Percentiles rank a stretch among this genome's conserved stretches.
These are phyloP conservation scores for Rhodotorula sp. DNA, from an alignment of 1,284 basidiomycete species.

Conservation along the genomic window DNA sequence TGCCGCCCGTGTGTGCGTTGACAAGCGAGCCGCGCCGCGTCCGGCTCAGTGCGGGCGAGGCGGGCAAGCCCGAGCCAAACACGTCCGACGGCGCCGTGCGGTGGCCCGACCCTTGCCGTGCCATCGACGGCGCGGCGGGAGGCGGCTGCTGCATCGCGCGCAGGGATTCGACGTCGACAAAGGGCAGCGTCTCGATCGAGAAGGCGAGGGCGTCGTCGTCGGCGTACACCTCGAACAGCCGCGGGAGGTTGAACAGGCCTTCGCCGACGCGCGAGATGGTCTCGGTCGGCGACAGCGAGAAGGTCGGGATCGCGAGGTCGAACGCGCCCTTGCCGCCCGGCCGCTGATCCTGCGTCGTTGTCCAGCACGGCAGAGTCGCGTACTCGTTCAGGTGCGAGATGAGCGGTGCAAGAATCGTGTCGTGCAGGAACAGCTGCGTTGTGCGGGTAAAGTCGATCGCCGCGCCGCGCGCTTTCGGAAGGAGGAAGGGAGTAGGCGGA, in stretches of 20 bases:
- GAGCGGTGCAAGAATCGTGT: constrained; percentile 82
- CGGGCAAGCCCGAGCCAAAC: background rate
- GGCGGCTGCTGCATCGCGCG: constrained; percentile 43
- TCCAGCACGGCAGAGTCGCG: constrained; percentile 69
- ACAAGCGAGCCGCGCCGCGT: constrained; percentile 43
- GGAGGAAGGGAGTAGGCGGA: constrained; percentile 53
- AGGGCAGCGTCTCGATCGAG: constrained; percentile 78
- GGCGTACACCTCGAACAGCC: constrained; percentile 91
- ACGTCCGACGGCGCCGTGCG: constrained; percentile 48
- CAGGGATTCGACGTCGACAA: constrained; percentile 63
- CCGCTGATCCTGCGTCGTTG: constrained; percentile 47
- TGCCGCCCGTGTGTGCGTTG: constrained; percentile 15
- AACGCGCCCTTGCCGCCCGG: constrained; percentile 53
- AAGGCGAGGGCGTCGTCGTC: constrained; percentile 88
- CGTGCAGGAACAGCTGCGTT: constrained; percentile 75
- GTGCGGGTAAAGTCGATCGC: constrained; percentile 68
- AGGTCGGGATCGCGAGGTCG: constrained; percentile 82
- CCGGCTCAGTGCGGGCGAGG: constrained; percentile 30
- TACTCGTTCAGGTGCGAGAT: constrained; percentile 72
- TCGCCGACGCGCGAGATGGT: constrained; percentile 86
- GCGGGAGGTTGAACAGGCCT: constrained; percentile 85
- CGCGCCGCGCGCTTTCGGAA: constrained; percentile 62
- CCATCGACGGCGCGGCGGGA: constrained; percentile 20
- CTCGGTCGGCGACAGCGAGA: constrained; percentile 87
- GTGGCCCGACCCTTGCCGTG: constrained; percentile 49